phyloP scores from a whole-genome alignment of 352 stramenopile species.

The Phytophthora idaei region DNA sequence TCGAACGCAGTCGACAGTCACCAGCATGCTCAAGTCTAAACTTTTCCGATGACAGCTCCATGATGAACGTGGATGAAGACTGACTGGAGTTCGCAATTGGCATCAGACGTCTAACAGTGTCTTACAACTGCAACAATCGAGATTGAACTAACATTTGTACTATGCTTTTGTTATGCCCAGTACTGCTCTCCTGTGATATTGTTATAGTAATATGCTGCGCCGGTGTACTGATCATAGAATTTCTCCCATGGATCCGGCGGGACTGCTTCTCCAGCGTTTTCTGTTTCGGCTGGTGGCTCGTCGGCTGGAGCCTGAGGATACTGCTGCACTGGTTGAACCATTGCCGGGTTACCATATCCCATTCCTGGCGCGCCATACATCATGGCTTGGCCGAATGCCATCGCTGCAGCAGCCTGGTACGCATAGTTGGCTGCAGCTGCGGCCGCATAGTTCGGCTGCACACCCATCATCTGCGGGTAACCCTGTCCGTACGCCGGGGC shows the following conservation, averaged over 20 bases:
- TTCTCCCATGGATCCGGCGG: constrained; percentile 82
- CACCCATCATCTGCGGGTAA: constrained; percentile 36
- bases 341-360: constrained; percentile 38
- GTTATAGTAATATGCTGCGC: constrained; percentile 90
- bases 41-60: constrained; percentile 81
- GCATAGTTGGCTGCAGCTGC: constrained; percentile 50
- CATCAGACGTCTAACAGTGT: neutral
- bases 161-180: constrained; percentile 58
- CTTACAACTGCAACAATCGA: constrained; percentile 3
- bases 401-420: constrained; percentile 64
- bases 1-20: constrained; percentile 65
- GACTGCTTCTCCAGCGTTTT: constrained; percentile 25
- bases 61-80: constrained; percentile 76
- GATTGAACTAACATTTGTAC: constrained; percentile 12
- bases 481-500: constrained; percentile 24
- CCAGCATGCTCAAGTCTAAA: constrained; percentile 65
- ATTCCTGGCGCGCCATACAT: constrained; percentile 51
- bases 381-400: constrained; percentile 57
- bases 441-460: constrained; percentile 58
- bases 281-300: neutral
- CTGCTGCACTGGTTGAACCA: constrained; percentile 23
- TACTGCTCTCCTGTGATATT: constrained; percentile 85
- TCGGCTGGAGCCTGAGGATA: constrained; percentile 16
- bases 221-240: constrained; percentile 88
- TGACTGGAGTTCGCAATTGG: neutral